Evolutionary conservation across 257 asterid genomes (phyloP), one percentile per base, ranked within the genome.

Genomic region (Jaltomata sinuosa): DNA sequence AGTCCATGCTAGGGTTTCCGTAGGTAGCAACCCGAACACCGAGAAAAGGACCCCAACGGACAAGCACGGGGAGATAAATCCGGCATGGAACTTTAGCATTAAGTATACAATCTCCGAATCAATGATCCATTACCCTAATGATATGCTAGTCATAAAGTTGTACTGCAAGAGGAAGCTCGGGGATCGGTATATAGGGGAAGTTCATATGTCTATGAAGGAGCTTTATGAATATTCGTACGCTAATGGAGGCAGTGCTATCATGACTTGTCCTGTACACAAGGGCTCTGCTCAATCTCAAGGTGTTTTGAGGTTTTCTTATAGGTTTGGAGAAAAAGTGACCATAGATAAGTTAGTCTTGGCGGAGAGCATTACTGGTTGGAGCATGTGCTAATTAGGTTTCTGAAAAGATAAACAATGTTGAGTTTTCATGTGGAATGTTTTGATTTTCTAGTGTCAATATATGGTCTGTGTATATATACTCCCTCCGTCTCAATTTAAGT

Each of bases 251-350:
- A 83, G 88, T 72, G 92, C 93, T 11, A 32, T 90, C 8, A 67
- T 93, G 85, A 88, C 31, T 3, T 90, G 87, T 9, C 95, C 96
- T 1, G 93, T 94, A 81, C 89, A 85, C 80, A 87, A 45, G 11
- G 98, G 98, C 0, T 89, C 92, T 7, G 93, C 88, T 3, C 83
- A 89, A 15, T 94, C 98, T 2, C 93, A 92, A 84, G 98, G 98
- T 21, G 57, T 54, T 84, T 21, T 94, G 79, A 89, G 85, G 65
- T 90, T 94, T 79, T 89, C 96, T 1, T 94, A 89, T 16, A 88
- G 86, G 82, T 94, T 94, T 57, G 95, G 97, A 2, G 93, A 91
- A 83, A 93, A 84, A 76, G 91, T 92, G 16, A 36, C 64, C 80
- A 89, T 93, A 47, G 96, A 94, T 83, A 88, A 91, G 45, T 79